phyloP scores from a whole-genome alignment of 306 rosid genomes.

The Malus asiatica region DNA sequence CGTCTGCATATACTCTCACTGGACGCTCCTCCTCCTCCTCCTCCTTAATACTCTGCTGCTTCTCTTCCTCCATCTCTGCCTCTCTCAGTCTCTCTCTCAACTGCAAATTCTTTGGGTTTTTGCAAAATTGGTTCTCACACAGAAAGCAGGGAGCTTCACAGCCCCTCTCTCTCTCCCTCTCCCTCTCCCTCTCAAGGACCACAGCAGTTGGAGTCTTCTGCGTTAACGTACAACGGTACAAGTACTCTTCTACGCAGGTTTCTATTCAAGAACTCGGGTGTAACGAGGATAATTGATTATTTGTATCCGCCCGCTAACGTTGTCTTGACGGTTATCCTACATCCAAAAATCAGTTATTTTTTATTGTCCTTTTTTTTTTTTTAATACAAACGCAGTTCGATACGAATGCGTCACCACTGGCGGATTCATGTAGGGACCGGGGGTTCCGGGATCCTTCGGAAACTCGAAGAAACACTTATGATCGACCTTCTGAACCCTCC shows the following conservation, averaged over 20 bases:
- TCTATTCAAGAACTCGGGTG: background rate
- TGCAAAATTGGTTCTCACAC: background rate
- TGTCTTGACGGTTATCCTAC: background rate
- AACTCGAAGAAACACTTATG: rapidly evolving
- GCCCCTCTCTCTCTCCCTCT: background rate
- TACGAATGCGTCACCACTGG: too few species aligned
- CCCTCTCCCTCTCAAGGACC: background rate
- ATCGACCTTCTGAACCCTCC: too few species aligned
- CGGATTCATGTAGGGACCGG: too few species aligned
- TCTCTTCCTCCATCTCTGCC: background rate
- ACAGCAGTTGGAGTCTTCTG: background rate
- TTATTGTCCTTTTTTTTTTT: background rate
- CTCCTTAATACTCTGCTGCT: background rate
- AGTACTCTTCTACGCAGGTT: background rate
- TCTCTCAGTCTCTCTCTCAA: background rate
- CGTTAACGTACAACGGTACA: background rate
- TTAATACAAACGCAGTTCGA: too few species aligned
- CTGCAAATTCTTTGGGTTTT: background rate
- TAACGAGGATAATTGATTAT: too few species aligned
- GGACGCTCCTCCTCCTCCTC: constrained; percentile 30
- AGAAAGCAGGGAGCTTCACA: background rate
- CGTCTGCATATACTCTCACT: constrained; percentile 84
- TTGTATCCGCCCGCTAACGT: background rate
- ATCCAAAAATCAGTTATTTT: background rate
- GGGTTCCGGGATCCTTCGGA: too few species aligned